A percentile compares a stretch with the other conserved stretches of the same genome.
phyloP scores from a whole-genome alignment of 169 alveolate genomes.

The Plasmodium berghei region DNA sequence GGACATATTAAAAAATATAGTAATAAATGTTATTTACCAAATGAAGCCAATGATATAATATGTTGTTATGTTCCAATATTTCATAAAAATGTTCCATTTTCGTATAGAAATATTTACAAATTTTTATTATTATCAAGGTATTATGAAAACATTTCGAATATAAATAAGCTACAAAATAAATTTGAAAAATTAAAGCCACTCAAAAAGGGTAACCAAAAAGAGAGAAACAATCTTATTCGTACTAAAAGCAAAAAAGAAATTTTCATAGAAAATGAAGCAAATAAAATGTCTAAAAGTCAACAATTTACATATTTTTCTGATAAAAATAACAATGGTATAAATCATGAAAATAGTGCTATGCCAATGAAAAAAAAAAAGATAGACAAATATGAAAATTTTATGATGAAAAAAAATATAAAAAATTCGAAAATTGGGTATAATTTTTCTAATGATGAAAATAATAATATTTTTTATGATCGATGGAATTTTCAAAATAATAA shows the following conservation, averaged over 20 bases:
- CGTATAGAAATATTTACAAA: constrained; percentile 65
- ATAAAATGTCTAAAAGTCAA: not conserved
- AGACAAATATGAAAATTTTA: no score
- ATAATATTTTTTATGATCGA: no score
- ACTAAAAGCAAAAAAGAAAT: no score
- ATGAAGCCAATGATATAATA: constrained; percentile 2
- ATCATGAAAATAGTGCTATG: no score
- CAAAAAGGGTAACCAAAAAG: not conserved
- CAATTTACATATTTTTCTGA: no score
- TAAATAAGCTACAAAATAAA: constrained; percentile 23
- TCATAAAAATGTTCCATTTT: constrained; percentile 34
- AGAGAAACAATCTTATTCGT: not conserved
- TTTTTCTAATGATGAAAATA: no score
- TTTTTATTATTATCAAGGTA: constrained; percentile 36
- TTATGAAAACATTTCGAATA: constrained; percentile 31
- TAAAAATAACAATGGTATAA: no score
- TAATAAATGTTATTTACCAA: not conserved
- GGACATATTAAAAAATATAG: not conserved
- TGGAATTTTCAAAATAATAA: not conserved
- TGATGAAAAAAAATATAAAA: no score
- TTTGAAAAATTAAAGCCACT: not conserved
- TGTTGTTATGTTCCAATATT: constrained; percentile 70
- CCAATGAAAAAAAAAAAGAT: no score
- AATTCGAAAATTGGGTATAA: no score
- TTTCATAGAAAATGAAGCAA: not conserved